These are phyloP conservation scores for Hydrangea macrophylla DNA, from an alignment of 148 eudicot species.

Conservation along the genomic window DNA sequence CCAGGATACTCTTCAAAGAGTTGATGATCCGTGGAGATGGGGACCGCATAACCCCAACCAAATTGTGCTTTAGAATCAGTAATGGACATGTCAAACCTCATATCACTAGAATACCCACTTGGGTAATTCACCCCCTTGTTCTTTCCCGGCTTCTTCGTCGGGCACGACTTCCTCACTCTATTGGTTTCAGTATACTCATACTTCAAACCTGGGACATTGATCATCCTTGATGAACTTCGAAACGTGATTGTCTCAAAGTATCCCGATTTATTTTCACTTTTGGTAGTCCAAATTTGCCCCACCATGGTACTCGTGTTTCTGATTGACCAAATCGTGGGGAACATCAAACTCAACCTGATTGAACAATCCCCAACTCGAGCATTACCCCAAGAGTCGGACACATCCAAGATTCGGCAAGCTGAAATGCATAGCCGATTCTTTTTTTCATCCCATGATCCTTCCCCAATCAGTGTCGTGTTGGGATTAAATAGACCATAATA, in stretches of 20 bases:
- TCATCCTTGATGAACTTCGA: background rate
- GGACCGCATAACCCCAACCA: conserved; percentile 5
- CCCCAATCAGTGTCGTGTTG: conserved; percentile 12
- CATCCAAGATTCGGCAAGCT: conserved; percentile 17
- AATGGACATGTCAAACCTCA: conserved; percentile 4
- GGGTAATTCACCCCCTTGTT: conserved; percentile 16
- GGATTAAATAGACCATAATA: background rate
- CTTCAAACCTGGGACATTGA: background rate
- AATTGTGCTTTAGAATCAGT: background rate
- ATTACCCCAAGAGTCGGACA: background rate
- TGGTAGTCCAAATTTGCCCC: conserved; percentile 25
- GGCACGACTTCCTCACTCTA: conserved; percentile 15
- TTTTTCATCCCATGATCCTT: conserved; percentile 20
- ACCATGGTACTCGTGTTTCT: background rate
- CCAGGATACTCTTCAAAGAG: background rate
- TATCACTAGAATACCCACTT: conserved; percentile 5
- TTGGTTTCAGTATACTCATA: conserved; percentile 17
- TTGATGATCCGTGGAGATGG: conserved; percentile 9
- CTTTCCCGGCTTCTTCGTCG: background rate
- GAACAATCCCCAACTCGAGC: conserved; percentile 25
- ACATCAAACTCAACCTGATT: conserved; percentile 18
- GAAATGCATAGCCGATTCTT: conserved; percentile 10
- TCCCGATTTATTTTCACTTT: background rate
- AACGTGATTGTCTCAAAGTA: conserved; percentile 1
- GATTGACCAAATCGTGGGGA: conserved; percentile 21